Percentiles rank a stretch among this genome's conserved stretches.
Evolutionary conservation across 2,329 filamentous ascomycete species (phyloP).

Genomic region (Lasiodiplodia theobromae): DNA sequence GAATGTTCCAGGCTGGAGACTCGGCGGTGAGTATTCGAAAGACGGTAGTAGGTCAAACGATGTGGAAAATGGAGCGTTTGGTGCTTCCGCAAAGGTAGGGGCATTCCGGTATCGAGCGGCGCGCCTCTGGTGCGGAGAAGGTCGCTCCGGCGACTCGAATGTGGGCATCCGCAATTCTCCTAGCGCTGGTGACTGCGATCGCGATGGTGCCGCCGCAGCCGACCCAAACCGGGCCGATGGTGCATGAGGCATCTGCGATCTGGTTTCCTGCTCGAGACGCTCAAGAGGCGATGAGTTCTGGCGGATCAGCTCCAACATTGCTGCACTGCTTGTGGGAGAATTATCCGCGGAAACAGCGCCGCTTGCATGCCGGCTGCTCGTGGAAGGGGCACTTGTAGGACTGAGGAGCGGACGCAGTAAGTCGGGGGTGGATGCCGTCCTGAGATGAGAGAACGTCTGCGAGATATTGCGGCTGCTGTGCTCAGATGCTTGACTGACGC

Average conservation of each 20-base stretch:
- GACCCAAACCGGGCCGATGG: conserved; percentile 15
- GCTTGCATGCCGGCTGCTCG: conserved; percentile 4
- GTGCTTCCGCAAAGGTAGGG: conserved; percentile 25
- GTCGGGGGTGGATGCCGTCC: conserved; percentile 23
- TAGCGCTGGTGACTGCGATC: conserved; percentile 5
- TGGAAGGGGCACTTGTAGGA: neutral
- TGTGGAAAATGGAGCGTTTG: conserved; percentile 19
- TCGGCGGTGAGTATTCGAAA: conserved; percentile 24
- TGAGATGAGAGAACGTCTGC: neutral
- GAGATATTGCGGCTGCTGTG: conserved; percentile 26
- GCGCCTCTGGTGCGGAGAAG: conserved; percentile 21
- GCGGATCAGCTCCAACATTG: conserved; percentile 23
- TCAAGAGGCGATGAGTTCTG: conserved; percentile 27
- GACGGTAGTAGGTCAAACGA: conserved; percentile 25
- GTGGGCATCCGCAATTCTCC: conserved; percentile 27
- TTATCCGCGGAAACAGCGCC: conserved; percentile 13
- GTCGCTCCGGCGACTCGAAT: conserved; percentile 28
- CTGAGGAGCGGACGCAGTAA: conserved; percentile 15
- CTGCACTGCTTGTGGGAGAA: conserved; percentile 12
- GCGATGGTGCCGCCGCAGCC: conserved; percentile 16
- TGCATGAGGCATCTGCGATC: conserved; percentile 19
- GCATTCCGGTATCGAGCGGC: conserved; percentile 24
- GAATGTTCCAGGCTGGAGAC: conserved; percentile 22
- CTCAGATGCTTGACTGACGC: conserved; percentile 21
- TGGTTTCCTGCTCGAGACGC: conserved; percentile 23